Percentiles rank a stretch among this genome's conserved stretches.
Evolutionary conservation across 768 basidiomycete species (phyloP).

Genomic region (Suillus lakei): DNA sequence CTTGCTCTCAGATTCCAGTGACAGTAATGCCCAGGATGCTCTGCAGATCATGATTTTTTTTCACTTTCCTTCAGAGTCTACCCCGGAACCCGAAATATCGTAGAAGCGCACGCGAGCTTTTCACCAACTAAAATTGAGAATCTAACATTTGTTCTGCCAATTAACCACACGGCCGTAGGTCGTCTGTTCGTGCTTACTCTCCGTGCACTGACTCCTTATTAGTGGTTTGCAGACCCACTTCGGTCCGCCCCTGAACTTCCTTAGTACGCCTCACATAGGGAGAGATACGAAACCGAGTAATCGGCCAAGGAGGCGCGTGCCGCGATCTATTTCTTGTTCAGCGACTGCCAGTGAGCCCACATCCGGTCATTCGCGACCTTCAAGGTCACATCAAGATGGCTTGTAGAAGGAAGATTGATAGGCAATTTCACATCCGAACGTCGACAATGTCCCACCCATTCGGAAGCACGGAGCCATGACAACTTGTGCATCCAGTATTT

Average conservation of each 20-base stretch:
- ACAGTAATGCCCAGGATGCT: conserved; percentile 87
- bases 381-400: too few relatives aligned
- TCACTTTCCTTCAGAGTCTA: conserved; percentile 77
- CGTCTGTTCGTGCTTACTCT: conserved; percentile 13
- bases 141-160: conserved; percentile 79
- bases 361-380: conserved; percentile 29
- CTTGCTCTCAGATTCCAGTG: conserved; percentile 48
- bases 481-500: conserved; percentile 39
- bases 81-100: conserved; percentile 69
- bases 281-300: conserved; percentile 47
- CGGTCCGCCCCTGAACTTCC: conserved; percentile 73
- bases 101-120: conserved; percentile 54
- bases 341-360: conserved; percentile 20
- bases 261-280: conserved; percentile 59
- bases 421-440: too few relatives aligned
- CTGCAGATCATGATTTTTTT: conserved; percentile 91
- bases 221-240: conserved; percentile 75
- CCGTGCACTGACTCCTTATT: conserved; percentile 12
- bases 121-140: conserved; percentile 91
- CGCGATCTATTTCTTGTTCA: conserved; percentile 12
- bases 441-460: too few relatives aligned
- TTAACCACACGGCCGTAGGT: conserved; percentile 73
- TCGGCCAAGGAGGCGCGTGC: conserved; percentile 46
- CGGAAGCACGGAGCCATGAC: too few relatives aligned
- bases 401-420: too few relatives aligned